Conservation (phyloP, 495 filamentous ascomycete genomes). For the Aspergillus coremiiformis region DNA sequence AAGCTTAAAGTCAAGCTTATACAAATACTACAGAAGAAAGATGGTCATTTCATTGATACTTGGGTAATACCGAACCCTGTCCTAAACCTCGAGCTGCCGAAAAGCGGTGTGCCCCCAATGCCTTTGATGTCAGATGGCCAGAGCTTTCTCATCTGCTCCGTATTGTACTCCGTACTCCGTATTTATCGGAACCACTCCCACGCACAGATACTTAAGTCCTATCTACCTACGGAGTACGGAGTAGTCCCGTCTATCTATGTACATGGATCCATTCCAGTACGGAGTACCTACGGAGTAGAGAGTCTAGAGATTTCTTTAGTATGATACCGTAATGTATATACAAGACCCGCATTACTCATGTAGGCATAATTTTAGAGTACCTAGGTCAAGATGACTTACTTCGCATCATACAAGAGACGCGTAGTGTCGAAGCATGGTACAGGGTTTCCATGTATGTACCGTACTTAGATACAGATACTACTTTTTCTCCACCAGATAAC, state of each 20-base stretch:
- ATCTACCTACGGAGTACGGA: too few relatives aligned
- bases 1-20: background rate
- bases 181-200: too few relatives aligned
- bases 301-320: too few relatives aligned
- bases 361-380: background rate
- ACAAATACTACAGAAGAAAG: too few relatives aligned
- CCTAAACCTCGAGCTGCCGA: background rate
- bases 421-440: background rate
- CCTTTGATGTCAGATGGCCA: slow-evolving; percentile 9
- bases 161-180: background rate
- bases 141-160: background rate
- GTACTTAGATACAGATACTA: background rate
- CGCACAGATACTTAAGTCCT: too few relatives aligned
- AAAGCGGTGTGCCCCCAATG: background rate
- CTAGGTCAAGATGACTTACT: background rate
- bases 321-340: background rate
- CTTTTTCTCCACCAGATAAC: background rate
- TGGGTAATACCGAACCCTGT: background rate
- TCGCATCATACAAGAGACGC: background rate
- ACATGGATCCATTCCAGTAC: background rate
- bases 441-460: background rate
- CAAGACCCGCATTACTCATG: background rate
- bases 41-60: background rate
- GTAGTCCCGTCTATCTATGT: background rate
- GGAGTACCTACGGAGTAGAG: too few relatives aligned